Conservation (phyloP, 1,139 yeast species). For the Pichia sp. region DNA sequence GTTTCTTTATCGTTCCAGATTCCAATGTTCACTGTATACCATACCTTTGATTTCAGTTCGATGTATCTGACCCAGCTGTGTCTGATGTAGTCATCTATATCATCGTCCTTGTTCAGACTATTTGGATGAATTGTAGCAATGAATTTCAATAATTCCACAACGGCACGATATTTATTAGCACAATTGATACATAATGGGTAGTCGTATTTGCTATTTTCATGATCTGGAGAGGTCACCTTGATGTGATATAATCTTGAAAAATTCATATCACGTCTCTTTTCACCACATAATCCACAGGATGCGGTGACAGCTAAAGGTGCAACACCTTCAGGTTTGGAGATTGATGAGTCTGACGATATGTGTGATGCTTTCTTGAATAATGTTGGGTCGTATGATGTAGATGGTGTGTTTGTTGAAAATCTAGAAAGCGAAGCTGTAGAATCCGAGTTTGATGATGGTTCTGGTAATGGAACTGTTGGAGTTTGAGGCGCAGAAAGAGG, state of each 20-base stretch:
- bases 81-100: slow-evolving; percentile 23
- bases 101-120: not conserved
- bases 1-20: slow-evolving; percentile 43
- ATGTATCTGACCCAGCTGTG: slow-evolving; percentile 60
- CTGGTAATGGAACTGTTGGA: slow-evolving; percentile 3
- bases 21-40: slow-evolving; percentile 80
- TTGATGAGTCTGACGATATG: no score
- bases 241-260: slow-evolving; percentile 77
- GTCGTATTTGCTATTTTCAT: slow-evolving; percentile 29
- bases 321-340: slow-evolving; percentile 22
- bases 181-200: slow-evolving; percentile 89
- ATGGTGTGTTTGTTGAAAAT: slow-evolving; percentile 5
- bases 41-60: slow-evolving; percentile 57
- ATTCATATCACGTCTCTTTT: slow-evolving; percentile 61
- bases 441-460: slow-evolving; percentile 8
- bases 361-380: slow-evolving; percentile 9
- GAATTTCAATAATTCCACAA: slow-evolving; percentile 83
- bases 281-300: slow-evolving; percentile 84
- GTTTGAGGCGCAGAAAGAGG: slow-evolving; percentile 10
- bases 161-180: slow-evolving; percentile 71
- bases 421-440: slow-evolving; percentile 9
- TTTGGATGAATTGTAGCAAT: slow-evolving; percentile 43
- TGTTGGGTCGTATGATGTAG: slow-evolving; percentile 14
- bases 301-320: slow-evolving; percentile 70
- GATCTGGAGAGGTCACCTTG: slow-evolving; percentile 34